Evolutionary conservation across 2,329 filamentous ascomycete species (phyloP).

Genomic region (Colletotrichum sp.): DNA sequence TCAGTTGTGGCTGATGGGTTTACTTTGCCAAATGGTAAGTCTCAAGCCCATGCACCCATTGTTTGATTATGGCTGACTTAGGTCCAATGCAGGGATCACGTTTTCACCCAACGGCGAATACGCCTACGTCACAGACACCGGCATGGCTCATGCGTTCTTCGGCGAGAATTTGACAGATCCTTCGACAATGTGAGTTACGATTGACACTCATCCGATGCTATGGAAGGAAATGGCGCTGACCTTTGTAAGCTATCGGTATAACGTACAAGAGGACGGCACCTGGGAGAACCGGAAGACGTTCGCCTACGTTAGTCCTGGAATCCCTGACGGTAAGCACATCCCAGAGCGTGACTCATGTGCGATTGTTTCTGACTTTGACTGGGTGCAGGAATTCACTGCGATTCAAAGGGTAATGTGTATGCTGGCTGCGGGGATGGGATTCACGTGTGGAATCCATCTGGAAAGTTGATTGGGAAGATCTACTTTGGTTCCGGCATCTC

Average conservation of each 20-base stretch:
- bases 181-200: conserved; percentile 49
- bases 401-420: conserved; percentile 61
- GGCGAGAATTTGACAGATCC: conserved; percentile 46
- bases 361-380: conserved; percentile 23
- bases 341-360: not conserved
- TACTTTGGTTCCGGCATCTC: conserved; percentile 49
- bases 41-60: not conserved
- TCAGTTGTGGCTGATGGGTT: conserved; percentile 64
- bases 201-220: not conserved
- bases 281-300: conserved; percentile 58
- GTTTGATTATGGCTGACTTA: not conserved
- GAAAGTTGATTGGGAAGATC: conserved; percentile 60
- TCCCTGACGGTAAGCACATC: conserved; percentile 61
- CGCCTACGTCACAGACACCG: conserved; percentile 64
- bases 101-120: conserved; percentile 59
- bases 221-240: not conserved
- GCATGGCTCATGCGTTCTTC: conserved; percentile 47
- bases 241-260: conserved; percentile 46
- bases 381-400: conserved; percentile 49
- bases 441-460: conserved; percentile 51
- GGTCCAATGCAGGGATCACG: conserved; percentile 46
- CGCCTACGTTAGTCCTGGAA: conserved; percentile 56
- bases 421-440: conserved; percentile 53
- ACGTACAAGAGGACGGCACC: conserved; percentile 50
- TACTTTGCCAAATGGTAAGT: conserved; percentile 52